A percentile compares a stretch with the other conserved stretches of the same genome.
These are phyloP conservation scores for Naumovozyma castellii DNA, from an alignment of 805 yeast species.

Conservation along the genomic window DNA sequence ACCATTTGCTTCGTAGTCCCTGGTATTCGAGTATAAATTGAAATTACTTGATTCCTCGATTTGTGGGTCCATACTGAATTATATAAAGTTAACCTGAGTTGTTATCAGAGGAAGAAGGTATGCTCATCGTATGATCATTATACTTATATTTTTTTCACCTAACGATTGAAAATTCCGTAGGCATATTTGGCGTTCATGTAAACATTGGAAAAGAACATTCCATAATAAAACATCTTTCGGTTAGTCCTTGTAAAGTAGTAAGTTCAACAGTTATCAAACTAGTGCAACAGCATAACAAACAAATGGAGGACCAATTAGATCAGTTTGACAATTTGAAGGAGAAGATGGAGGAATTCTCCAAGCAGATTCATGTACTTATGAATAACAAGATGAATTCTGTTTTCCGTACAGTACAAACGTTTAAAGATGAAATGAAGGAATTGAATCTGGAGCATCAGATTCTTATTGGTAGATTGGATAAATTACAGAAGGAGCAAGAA, in stretches of 20 bases:
- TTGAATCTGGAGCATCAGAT: conserved; percentile 21
- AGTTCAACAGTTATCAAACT: no score
- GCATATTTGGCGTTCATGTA: no score
- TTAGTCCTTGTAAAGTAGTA: no score
- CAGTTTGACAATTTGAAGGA: conserved; percentile 4
- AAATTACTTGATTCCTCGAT: neutral
- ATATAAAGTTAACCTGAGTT: no score
- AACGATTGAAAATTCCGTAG: no score
- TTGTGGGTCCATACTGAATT: no score
- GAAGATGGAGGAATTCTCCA: conserved; percentile 7
- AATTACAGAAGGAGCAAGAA: conserved; percentile 21
- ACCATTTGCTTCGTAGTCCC: neutral
- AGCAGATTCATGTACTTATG: conserved; percentile 17
- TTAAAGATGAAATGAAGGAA: conserved; percentile 6
- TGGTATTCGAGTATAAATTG: neutral
- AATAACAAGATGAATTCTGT: conserved; percentile 27
- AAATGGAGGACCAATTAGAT: conserved; percentile 4
- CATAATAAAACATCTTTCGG: no score
- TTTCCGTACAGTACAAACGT: conserved; percentile 5
- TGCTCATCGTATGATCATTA: no score
- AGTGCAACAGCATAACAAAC: no score
- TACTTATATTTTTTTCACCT: no score
- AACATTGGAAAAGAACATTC: no score
- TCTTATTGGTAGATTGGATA: conserved; percentile 28
- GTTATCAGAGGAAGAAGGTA: no score